Evolutionary conservation across 495 filamentous ascomycete species (phyloP).

Genomic region (Tuber umbilicatum): DNA sequence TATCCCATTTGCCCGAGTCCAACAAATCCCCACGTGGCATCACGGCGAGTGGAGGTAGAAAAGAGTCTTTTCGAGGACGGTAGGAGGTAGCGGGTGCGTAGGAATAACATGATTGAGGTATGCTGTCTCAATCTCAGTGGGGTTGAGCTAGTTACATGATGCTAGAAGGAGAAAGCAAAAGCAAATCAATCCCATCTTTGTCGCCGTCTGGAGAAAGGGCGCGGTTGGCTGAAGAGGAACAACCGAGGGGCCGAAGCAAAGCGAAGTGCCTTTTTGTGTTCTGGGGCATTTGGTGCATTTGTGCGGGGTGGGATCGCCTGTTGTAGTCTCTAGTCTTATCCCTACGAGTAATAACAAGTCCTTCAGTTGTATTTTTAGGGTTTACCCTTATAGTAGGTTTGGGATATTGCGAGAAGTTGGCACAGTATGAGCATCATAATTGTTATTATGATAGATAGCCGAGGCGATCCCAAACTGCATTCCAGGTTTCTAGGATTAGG

Average conservation of each 20-base stretch:
- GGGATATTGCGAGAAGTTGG: background rate
- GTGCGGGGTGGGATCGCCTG: background rate
- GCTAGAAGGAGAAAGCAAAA: background rate
- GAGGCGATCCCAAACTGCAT: background rate
- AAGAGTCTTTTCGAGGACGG: constrained; percentile 14
- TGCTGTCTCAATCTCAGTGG: background rate
- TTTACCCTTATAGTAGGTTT: background rate
- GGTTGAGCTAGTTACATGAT: background rate
- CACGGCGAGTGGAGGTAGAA: constrained; percentile 17
- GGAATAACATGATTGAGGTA: background rate
- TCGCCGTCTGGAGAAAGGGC: background rate
- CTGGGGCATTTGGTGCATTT: background rate
- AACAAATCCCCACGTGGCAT: constrained; percentile 57
- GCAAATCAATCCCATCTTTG: background rate
- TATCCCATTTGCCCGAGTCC: constrained; percentile 85
- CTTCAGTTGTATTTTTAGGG: background rate
- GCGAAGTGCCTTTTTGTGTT: background rate
- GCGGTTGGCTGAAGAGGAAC: background rate
- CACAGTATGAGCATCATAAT: background rate
- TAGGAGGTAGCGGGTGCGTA: constrained; percentile 1
- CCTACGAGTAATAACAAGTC: background rate
- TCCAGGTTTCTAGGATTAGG: too few species aligned
- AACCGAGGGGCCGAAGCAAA: background rate
- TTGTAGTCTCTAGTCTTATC: background rate
- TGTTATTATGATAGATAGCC: background rate